Percentiles rank a stretch among this genome's conserved stretches.
Conservation (phyloP, 2,329 filamentous ascomycete species). For the Acrodontium crateriforme region DNA sequence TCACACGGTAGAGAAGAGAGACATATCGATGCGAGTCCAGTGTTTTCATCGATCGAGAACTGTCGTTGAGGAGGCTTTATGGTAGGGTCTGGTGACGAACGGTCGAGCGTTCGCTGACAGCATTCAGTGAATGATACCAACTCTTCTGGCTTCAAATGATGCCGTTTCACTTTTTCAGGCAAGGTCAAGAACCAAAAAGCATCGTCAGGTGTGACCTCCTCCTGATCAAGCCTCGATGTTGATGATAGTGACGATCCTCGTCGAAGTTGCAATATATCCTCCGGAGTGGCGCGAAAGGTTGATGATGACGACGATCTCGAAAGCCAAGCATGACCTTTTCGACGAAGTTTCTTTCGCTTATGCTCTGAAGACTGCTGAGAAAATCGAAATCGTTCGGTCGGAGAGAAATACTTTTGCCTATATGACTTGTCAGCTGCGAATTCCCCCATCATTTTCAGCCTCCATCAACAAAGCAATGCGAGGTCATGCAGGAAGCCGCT, state of each 20-base stretch:
- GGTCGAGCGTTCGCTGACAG: constrained; percentile 28
- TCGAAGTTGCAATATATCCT: constrained; percentile 4
- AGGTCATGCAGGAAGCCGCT: too few species aligned
- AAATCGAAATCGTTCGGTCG: constrained; percentile 55
- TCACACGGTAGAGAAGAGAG: too few species aligned
- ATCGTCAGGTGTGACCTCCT: constrained; percentile 16
- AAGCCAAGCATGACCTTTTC: constrained; percentile 9
- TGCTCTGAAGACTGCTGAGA: constrained; percentile 35
- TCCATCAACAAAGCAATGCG: too few species aligned
- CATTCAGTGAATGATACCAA: constrained; percentile 46
- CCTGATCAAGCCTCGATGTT: constrained; percentile 14
- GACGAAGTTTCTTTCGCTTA: constrained; percentile 13
- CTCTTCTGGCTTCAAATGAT: constrained; percentile 59
- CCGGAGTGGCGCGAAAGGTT: constrained; percentile 2
- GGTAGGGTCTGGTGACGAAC: constrained; percentile 2
- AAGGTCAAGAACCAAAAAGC: constrained; percentile 50
- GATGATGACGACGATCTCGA: constrained; percentile 14
- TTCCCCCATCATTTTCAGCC: too few species aligned
- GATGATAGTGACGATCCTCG: constrained; percentile 6
- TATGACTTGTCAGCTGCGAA: constrained; percentile 9
- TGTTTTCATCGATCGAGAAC: too few species aligned
- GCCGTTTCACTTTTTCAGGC: constrained; percentile 58
- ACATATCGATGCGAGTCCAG: too few species aligned
- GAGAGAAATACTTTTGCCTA: constrained; percentile 57
- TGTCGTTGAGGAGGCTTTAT: constrained; percentile 6